Evolutionary conservation across 169 alveolate genomes (phyloP).

Genomic region (Eimeria maxima): DNA sequence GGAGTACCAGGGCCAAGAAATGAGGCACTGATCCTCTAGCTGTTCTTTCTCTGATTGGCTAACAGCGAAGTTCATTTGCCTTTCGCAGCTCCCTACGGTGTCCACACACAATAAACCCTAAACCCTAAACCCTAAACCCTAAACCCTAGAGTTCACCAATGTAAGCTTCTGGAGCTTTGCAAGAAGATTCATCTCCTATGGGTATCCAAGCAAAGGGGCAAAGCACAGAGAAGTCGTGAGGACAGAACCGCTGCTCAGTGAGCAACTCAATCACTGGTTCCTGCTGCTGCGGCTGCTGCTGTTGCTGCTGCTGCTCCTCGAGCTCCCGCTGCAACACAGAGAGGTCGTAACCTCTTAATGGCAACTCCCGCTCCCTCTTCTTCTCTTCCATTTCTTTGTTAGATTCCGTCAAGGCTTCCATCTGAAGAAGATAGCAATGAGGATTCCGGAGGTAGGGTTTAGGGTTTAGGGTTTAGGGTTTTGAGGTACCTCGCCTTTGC

Average conservation of each 20-base stretch:
- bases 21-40: slow-evolving; percentile 4
- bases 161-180: slow-evolving; percentile 26
- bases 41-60: neutral
- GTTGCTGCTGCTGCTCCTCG: neutral
- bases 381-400: neutral
- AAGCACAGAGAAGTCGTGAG: neutral
- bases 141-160: slow-evolving; percentile 13
- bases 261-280: slow-evolving; percentile 1
- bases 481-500: slow-evolving; percentile 42
- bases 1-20: slow-evolving; percentile 45
- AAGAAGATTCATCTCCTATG: neutral
- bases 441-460: neutral
- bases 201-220: slow-evolving; percentile 29
- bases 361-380: neutral
- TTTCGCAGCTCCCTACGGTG: neutral
- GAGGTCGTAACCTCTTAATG: slow-evolving; percentile 30
- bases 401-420: neutral
- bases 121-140: slow-evolving; percentile 39
- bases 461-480: slow-evolving; percentile 24
- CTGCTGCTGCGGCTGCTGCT: slow-evolving; percentile 78
- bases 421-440: neutral
- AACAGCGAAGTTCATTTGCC: slow-evolving; percentile 5
- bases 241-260: slow-evolving; percentile 13
- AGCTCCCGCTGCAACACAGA: slow-evolving; percentile 11
- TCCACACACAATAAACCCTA: neutral